Evolutionary conservation across 176 grass and related monocot species (phyloP).

Genomic region (Oryza meridionalis): DNA sequence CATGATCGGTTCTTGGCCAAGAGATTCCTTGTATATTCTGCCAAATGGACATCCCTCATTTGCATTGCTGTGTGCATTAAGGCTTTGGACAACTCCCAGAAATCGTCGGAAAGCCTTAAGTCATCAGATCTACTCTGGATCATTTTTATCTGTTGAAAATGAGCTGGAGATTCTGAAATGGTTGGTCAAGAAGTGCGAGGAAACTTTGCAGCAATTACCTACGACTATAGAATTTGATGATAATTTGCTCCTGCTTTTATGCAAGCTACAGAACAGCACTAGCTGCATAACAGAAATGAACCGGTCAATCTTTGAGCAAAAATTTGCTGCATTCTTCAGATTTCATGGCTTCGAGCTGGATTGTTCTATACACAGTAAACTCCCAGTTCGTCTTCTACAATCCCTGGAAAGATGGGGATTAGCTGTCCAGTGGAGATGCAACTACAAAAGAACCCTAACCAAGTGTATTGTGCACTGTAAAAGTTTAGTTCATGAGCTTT

Average conservation of each 20-base stretch:
- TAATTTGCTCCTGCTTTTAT: slow-evolving; percentile 48
- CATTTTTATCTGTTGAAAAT: slow-evolving; percentile 74
- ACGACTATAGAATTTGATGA: slow-evolving; percentile 61
- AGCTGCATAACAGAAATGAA: slow-evolving; percentile 41
- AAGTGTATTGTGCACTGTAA: slow-evolving; percentile 69
- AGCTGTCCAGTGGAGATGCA: slow-evolving; percentile 75
- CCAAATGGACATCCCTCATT: slow-evolving; percentile 79
- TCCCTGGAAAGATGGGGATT: slow-evolving; percentile 87
- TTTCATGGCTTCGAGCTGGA: slow-evolving; percentile 51
- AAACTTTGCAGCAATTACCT: slow-evolving; percentile 55
- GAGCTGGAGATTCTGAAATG: slow-evolving; percentile 74
- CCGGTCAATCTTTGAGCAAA: slow-evolving; percentile 30
- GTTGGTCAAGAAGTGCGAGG: slow-evolving; percentile 62
- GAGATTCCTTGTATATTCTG: slow-evolving; percentile 77
- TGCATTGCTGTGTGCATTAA: slow-evolving; percentile 69
- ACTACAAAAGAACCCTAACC: slow-evolving; percentile 64
- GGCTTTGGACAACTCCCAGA: slow-evolving; percentile 60
- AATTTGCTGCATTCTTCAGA: slow-evolving; percentile 53
- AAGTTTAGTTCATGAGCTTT: slow-evolving; percentile 52
- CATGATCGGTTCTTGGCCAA: slow-evolving; percentile 56
- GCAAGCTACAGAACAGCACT: slow-evolving; percentile 43
- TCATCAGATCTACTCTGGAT: slow-evolving; percentile 63
- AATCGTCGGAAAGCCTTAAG: slow-evolving; percentile 51
- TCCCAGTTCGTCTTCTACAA: slow-evolving; percentile 44
- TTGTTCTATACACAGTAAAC: slow-evolving; percentile 22